Evolutionary conservation across 2,329 filamentous ascomycete species (phyloP).

Genomic region (Aspergillus felis): DNA sequence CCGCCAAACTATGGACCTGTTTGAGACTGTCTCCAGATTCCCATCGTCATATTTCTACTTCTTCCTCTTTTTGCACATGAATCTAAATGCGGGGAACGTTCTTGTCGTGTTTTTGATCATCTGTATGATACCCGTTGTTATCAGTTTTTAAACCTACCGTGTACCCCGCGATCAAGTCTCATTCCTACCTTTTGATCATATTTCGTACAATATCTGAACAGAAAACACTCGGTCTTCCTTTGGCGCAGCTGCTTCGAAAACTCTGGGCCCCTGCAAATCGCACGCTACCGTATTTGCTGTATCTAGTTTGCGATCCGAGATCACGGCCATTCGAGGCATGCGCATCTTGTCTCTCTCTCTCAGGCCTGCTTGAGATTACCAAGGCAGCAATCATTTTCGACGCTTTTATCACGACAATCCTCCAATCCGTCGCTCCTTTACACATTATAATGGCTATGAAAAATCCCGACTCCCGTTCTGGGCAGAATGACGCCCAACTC

Average conservation of each 20-base stretch:
- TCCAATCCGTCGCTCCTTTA: not conserved
- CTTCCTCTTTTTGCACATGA: constrained; percentile 3
- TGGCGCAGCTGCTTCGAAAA: not conserved
- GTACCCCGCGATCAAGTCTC: not conserved
- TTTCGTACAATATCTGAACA: not conserved
- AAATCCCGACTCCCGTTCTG: constrained; percentile 25
- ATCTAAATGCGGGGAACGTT: constrained; percentile 17
- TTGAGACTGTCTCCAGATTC: constrained; percentile 17
- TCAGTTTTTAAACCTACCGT: not conserved
- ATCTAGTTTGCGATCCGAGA: not conserved
- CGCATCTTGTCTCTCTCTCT: constrained; percentile 14
- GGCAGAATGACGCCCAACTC: constrained; percentile 51
- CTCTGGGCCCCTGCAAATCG: not conserved
- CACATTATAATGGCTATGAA: constrained; percentile 30
- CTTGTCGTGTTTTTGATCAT: not conserved
- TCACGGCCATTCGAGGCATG: constrained; percentile 25
- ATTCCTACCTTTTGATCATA: not conserved
- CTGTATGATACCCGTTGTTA: not conserved
- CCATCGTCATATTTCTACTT: constrained; percentile 8
- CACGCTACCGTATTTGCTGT: not conserved
- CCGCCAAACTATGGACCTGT: constrained; percentile 2
- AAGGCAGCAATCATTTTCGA: constrained; percentile 19
- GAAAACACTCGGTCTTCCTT: not conserved
- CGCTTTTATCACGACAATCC: constrained; percentile 4
- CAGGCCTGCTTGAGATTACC: constrained; percentile 19